A percentile compares a stretch with the other conserved stretches of the same genome.
phyloP scores from a whole-genome alignment of 192 early-diverging fungal species.

The Thamnidium elegans region DNA sequence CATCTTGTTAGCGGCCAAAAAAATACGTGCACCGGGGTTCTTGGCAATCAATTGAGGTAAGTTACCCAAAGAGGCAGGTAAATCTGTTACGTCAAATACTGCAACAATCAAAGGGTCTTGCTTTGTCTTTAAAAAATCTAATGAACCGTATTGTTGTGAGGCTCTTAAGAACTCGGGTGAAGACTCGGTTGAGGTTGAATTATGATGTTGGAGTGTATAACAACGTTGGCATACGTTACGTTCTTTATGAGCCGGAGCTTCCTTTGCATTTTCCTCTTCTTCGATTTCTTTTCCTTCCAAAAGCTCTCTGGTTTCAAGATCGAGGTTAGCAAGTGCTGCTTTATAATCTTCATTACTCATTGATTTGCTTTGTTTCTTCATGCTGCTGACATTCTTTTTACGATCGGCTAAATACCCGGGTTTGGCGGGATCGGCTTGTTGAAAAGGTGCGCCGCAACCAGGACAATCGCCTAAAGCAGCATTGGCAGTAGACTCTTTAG shows the following conservation, averaged over 20 bases:
- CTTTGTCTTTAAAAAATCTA: conserved; percentile 55
- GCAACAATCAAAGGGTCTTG: conserved; percentile 50
- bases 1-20: conserved; percentile 70
- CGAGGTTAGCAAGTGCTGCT: conserved; percentile 34
- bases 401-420: conserved; percentile 54
- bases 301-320: conserved; percentile 34
- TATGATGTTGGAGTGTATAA: conserved; percentile 58
- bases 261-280: background rate
- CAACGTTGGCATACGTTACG: conserved; percentile 65
- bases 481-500: no score
- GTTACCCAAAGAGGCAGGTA: conserved; percentile 59
- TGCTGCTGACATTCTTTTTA: conserved; percentile 17
- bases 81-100: conserved; percentile 66
- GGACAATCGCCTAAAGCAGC: conserved; percentile 45
- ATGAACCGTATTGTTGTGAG: conserved; percentile 46
- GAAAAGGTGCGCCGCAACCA: conserved; percentile 68
- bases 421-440: conserved; percentile 36
- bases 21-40: conserved; percentile 37
- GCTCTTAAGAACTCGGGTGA: conserved; percentile 35
- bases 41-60: conserved; percentile 41
- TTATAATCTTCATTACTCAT: conserved; percentile 46
- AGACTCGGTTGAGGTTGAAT: conserved; percentile 21
- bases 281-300: conserved; percentile 20
- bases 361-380: conserved; percentile 14
- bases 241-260: conserved; percentile 12